Evolutionary conservation across 768 basidiomycete species (phyloP).

Genomic region (Macrolepiota dolichaula): DNA sequence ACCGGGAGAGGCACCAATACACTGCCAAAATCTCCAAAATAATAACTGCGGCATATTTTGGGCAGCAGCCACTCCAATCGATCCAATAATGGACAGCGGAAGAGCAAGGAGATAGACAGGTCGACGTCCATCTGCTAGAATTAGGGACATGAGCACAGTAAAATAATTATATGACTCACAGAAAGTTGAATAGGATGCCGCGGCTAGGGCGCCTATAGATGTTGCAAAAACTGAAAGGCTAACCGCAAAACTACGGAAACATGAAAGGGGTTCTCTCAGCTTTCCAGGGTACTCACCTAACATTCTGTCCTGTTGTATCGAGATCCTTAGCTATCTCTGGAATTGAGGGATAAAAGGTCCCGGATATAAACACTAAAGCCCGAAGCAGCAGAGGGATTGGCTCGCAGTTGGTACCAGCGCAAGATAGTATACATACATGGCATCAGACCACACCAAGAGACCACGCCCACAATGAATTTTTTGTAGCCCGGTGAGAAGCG

Average conservation of each 20-base stretch:
- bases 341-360: slow-evolving; percentile 70
- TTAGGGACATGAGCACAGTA: not conserved
- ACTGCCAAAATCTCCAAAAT: slow-evolving; percentile 62
- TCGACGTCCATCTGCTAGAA: slow-evolving; percentile 56
- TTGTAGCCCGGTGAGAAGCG: slow-evolving; percentile 54
- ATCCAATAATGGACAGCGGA: slow-evolving; percentile 56
- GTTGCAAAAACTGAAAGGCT: slow-evolving; percentile 31
- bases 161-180: slow-evolving; percentile 21
- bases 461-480: slow-evolving; percentile 47
- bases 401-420: too few species aligned
- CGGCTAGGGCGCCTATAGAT: slow-evolving; percentile 29
- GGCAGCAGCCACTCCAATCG: slow-evolving; percentile 55
- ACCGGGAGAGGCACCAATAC: slow-evolving; percentile 59
- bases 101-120: slow-evolving; percentile 55
- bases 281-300: slow-evolving; percentile 39
- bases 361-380: slow-evolving; percentile 60
- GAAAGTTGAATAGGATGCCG: slow-evolving; percentile 34
- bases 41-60: slow-evolving; percentile 43
- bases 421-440: slow-evolving; percentile 40
- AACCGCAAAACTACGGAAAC: slow-evolving; percentile 27
- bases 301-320: slow-evolving; percentile 46
- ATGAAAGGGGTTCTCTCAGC: not conserved
- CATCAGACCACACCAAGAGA: slow-evolving; percentile 59
- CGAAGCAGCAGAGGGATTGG: too few species aligned
- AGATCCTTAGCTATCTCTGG: slow-evolving; percentile 70